phyloP scores from a whole-genome alignment of 306 rosid genomes.

The Dalbergia cultrata region DNA sequence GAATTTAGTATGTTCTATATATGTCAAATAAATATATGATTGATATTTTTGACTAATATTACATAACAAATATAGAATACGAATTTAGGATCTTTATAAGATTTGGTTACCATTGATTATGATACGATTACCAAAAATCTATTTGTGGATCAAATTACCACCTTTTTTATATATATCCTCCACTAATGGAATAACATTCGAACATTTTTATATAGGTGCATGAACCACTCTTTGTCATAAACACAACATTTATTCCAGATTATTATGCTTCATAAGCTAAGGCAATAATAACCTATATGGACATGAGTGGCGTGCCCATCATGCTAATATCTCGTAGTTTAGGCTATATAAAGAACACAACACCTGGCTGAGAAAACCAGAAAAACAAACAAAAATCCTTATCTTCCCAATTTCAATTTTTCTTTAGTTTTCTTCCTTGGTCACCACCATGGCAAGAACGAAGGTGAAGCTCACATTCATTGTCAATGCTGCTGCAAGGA shows the following conservation, averaged over 20 bases:
- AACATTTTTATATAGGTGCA: background rate
- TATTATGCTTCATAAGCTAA: background rate
- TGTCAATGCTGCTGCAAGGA: conserved; percentile 23
- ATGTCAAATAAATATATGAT: too few relatives aligned
- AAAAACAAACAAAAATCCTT: background rate
- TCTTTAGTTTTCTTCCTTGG: background rate
- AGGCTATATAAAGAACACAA: background rate
- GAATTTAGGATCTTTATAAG: background rate
- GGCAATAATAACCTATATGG: too few relatives aligned
- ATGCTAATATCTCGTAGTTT: background rate
- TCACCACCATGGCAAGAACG: conserved; percentile 32
- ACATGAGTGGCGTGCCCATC: too few relatives aligned
- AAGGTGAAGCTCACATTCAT: conserved; percentile 46
- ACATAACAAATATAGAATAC: too few relatives aligned
- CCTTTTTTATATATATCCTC: background rate
- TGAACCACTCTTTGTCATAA: background rate
- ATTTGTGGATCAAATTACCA: background rate
- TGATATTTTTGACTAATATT: too few relatives aligned
- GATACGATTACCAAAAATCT: background rate
- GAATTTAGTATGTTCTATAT: too few relatives aligned
- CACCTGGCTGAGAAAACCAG: background rate
- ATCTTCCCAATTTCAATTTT: background rate
- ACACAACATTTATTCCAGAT: background rate
- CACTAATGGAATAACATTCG: background rate
- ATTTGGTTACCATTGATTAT: background rate